These are phyloP conservation scores for Naganishia randhawae DNA, from an alignment of 768 basidiomycete genomes.

Conservation along the genomic window DNA sequence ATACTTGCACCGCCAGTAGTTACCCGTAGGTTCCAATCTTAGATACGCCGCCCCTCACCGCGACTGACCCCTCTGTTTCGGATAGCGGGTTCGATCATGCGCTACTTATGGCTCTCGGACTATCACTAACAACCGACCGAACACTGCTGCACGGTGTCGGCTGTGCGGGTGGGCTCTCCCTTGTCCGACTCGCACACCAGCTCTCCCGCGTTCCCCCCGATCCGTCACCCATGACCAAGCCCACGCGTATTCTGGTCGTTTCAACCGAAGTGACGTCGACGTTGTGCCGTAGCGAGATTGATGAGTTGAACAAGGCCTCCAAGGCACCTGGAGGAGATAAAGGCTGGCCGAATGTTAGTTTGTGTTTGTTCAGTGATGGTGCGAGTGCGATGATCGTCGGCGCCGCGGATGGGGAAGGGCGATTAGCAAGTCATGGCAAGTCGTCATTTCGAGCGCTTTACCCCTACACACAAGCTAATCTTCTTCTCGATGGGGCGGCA, in stretches of 20 bases:
- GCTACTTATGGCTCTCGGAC: constrained; percentile 28
- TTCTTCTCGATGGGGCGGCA: neutral
- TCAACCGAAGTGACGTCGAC: constrained; percentile 33
- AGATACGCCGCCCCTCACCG: neutral
- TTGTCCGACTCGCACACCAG: constrained; percentile 30
- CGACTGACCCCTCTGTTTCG: neutral
- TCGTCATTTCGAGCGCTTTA: neutral
- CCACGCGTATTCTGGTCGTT: constrained; percentile 30
- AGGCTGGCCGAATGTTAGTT: constrained; percentile 31
- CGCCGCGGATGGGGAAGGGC: constrained; percentile 28
- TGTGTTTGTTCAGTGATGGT: constrained; percentile 35
- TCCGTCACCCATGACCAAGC: constrained; percentile 10
- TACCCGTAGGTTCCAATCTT: constrained; percentile 19
- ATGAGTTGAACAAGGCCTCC: constrained; percentile 22
- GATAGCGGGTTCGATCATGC: constrained; percentile 30
- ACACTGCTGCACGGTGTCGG: constrained; percentile 34
- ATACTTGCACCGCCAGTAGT: constrained; percentile 30
- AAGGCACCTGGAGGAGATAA: constrained; percentile 21
- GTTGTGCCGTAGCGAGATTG: constrained; percentile 30
- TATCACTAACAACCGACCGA: constrained; percentile 24
- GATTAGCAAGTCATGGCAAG: constrained; percentile 22
- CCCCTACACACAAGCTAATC: neutral
- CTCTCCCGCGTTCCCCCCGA: constrained; percentile 14
- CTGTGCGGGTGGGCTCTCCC: constrained; percentile 33
- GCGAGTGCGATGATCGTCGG: constrained; percentile 35